phyloP scores from a whole-genome alignment of 345 rosid genomes.

The Turnera subulata region DNA sequence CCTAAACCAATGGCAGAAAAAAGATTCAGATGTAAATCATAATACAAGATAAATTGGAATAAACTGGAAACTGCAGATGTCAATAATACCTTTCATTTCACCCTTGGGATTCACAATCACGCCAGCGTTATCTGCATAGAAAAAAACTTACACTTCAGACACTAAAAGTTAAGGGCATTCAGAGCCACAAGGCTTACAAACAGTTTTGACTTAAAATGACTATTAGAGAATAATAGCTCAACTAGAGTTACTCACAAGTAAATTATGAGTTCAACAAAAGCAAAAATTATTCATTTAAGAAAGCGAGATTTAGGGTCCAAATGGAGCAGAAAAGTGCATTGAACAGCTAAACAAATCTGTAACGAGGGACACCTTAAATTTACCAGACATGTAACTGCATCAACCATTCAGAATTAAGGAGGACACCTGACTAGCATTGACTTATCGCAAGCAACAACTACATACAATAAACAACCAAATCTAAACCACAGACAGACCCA shows the following conservation, averaged over 20 bases:
- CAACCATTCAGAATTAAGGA: conserved; percentile 39
- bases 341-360: conserved; percentile 37
- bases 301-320: conserved; percentile 39
- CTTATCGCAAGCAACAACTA: too few relatives aligned
- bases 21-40: background rate
- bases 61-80: background rate
- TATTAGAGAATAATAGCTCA: too few relatives aligned
- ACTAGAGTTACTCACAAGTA: too few relatives aligned
- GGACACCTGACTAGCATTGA: conserved; percentile 70
- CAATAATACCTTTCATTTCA: conserved; percentile 78
- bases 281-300: too few relatives aligned
- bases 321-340: conserved; percentile 72
- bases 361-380: conserved; percentile 46
- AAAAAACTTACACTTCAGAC: conserved; percentile 1
- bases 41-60: background rate
- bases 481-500: too few relatives aligned
- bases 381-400: conserved; percentile 75
- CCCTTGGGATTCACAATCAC: conserved; percentile 92
- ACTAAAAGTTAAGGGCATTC: too few relatives aligned
- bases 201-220: too few relatives aligned
- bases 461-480: too few relatives aligned
- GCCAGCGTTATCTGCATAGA: conserved; percentile 79
- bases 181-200: too few relatives aligned
- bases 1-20: conserved; percentile 29
- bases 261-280: too few relatives aligned